Percentiles rank a stretch among this genome's conserved stretches.
Conservation (phyloP, 1,139 yeast genomes). For the Martiniozyma asiatica region DNA sequence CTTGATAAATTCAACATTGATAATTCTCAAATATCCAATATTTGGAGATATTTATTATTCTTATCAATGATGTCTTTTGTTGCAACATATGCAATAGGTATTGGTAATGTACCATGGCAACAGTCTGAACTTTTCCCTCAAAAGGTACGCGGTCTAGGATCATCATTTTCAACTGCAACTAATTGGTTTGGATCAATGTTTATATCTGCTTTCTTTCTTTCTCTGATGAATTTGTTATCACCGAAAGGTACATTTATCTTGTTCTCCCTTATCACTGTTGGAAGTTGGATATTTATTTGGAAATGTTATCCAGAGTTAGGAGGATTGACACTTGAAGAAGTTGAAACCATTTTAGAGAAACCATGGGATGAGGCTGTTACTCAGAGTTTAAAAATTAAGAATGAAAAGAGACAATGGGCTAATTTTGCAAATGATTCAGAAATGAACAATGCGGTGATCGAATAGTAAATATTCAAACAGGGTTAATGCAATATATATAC, state of each 20-base stretch:
- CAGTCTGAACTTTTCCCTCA: constrained; percentile 88
- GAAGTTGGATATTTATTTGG: constrained; percentile 35
- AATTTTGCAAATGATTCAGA: too few relatives aligned
- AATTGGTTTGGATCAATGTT: constrained; percentile 50
- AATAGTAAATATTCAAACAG: too few relatives aligned
- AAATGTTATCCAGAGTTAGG: constrained; percentile 44
- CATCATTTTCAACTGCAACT: constrained; percentile 43
- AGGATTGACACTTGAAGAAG: constrained; percentile 45
- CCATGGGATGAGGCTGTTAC: constrained; percentile 1
- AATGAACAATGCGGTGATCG: too few relatives aligned
- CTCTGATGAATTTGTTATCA: constrained; percentile 40
- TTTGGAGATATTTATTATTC: constrained; percentile 37
- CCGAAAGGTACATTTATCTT: constrained; percentile 46
- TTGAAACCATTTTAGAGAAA: constrained; percentile 28
- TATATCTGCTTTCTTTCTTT: constrained; percentile 41
- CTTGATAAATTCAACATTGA: constrained; percentile 22
- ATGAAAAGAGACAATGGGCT: constrained; percentile 1
- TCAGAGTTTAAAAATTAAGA: neutral
- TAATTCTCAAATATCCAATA: constrained; percentile 28
- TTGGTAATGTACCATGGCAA: constrained; percentile 98
- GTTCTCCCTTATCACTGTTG: constrained; percentile 37
- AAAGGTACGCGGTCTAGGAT: constrained; percentile 43
- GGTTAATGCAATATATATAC: too few relatives aligned
- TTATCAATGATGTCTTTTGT: constrained; percentile 41
- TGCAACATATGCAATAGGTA: constrained; percentile 85